These are phyloP conservation scores for Termitomyces sp. DNA, from an alignment of 768 basidiomycete genomes.

Conservation along the genomic window DNA sequence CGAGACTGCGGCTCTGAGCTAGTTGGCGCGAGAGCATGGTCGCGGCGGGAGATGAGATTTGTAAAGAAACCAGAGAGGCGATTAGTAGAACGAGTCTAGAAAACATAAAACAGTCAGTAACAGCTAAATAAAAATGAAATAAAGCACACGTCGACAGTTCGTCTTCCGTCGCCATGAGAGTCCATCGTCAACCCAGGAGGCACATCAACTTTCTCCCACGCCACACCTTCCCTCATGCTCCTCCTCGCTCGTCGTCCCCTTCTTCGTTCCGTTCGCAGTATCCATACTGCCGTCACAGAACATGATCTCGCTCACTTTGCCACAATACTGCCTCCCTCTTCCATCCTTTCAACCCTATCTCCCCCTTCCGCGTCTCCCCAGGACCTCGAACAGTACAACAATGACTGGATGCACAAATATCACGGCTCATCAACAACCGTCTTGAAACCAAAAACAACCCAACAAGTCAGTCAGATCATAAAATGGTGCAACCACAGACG, in stretches of 20 bases:
- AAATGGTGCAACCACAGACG: constrained; percentile 77
- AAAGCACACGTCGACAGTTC: constrained; percentile 55
- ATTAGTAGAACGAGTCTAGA: constrained; percentile 46
- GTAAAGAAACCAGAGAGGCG: constrained; percentile 84
- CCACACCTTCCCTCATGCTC: constrained; percentile 13
- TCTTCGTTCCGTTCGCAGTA: background rate
- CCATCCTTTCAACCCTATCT: constrained; percentile 64
- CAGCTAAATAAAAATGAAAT: background rate
- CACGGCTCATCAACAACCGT: constrained; percentile 80
- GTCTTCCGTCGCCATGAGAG: no score
- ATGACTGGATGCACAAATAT: constrained; percentile 97
- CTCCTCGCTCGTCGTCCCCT: constrained; percentile 7
- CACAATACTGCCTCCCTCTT: constrained; percentile 53
- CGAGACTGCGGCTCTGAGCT: constrained; percentile 41
- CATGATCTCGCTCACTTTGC: constrained; percentile 64
- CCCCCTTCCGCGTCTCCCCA: constrained; percentile 39
- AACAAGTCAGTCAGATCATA: constrained; percentile 85
- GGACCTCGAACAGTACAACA: constrained; percentile 77
- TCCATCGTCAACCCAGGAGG: no score
- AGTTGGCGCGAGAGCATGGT: no score
- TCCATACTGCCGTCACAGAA: constrained; percentile 33
- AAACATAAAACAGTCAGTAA: background rate
- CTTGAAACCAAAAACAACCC: constrained; percentile 80
- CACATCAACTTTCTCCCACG: constrained; percentile 10
- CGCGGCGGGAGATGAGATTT: constrained; percentile 70